These are phyloP conservation scores for Pholiota conissans DNA, from an alignment of 768 basidiomycete species.

Conservation along the genomic window DNA sequence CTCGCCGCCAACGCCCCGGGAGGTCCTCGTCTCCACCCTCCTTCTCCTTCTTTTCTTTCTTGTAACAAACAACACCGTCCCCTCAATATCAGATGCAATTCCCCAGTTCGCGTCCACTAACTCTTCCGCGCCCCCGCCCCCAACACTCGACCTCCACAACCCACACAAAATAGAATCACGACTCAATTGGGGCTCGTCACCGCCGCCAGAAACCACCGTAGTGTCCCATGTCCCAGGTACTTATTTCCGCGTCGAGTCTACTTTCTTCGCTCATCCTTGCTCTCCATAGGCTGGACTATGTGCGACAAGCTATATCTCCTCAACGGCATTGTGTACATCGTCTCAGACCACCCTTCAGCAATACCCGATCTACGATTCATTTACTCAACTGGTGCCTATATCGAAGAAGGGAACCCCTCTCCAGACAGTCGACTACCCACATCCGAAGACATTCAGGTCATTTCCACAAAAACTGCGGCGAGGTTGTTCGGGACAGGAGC, in stretches of 20 bases:
- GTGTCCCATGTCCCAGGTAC: slow-evolving; percentile 77
- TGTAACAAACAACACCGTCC: slow-evolving; percentile 28
- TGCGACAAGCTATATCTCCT: slow-evolving; percentile 81
- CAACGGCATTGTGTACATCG: slow-evolving; percentile 82
- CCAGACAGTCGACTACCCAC: slow-evolving; percentile 66
- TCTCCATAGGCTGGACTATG: slow-evolving; percentile 79
- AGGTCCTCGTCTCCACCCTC: slow-evolving; percentile 48
- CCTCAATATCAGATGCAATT: slow-evolving; percentile 9
- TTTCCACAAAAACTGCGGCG: slow-evolving; percentile 67
- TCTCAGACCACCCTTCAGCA: slow-evolving; percentile 66
- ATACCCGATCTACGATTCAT: slow-evolving; percentile 70
- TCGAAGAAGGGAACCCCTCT: slow-evolving; percentile 57
- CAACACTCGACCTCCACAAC: background rate
- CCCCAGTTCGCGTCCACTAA: slow-evolving; percentile 6
- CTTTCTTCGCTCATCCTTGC: slow-evolving; percentile 5
- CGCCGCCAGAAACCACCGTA: slow-evolving; percentile 52
- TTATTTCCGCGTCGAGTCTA: background rate
- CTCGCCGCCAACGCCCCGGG: slow-evolving; percentile 54
- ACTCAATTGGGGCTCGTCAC: slow-evolving; percentile 22
- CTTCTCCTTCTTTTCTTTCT: slow-evolving; percentile 50
- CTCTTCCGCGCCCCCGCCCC: slow-evolving; percentile 9
- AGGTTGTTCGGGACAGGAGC: slow-evolving; percentile 64
- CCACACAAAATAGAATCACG: slow-evolving; percentile 15
- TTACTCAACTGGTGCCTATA: slow-evolving; percentile 64
- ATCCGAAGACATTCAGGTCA: slow-evolving; percentile 76